A percentile compares a stretch with the other conserved stretches of the same genome.
Conservation (phyloP, 768 basidiomycete species). For the Grammothele lineata region DNA sequence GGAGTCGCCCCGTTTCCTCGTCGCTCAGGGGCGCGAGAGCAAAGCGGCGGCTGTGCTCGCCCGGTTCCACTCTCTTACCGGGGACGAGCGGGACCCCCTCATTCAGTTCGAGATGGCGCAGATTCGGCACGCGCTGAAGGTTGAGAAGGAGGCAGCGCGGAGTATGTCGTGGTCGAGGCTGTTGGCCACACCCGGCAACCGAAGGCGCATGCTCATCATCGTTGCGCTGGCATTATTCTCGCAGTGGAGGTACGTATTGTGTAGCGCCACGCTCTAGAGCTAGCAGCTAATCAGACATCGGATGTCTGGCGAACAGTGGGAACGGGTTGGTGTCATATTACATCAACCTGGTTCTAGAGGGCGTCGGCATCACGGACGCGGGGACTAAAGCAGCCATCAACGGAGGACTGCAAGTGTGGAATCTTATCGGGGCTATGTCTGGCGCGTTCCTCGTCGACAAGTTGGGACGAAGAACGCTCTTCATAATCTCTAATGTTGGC, state of each 20-base stretch:
- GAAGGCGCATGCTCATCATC: conserved; percentile 47
- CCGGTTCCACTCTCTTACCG: conserved; percentile 67
- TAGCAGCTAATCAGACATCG: not conserved
- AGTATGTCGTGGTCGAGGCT: conserved; percentile 44
- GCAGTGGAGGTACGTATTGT: conserved; percentile 34
- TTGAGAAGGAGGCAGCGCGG: conserved; percentile 53
- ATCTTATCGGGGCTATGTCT: conserved; percentile 52
- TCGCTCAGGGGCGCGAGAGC: conserved; percentile 52
- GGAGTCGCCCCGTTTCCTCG: conserved; percentile 64
- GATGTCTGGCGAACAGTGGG: too few relatives aligned
- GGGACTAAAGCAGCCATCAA: conserved; percentile 59
- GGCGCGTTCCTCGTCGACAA: conserved; percentile 65
- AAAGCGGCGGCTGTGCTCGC: conserved; percentile 58
- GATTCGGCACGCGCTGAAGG: conserved; percentile 61
- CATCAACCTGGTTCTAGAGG: conserved; percentile 62
- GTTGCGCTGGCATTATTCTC: conserved; percentile 52
- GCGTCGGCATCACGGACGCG: conserved; percentile 53
- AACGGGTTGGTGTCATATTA: conserved; percentile 74
- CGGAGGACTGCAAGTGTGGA: conserved; percentile 61
- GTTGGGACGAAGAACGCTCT: conserved; percentile 64
- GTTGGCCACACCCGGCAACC: conserved; percentile 44
- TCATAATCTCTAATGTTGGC: conserved; percentile 59
- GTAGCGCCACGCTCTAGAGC: not conserved
- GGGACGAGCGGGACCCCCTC: conserved; percentile 56
- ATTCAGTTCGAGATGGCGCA: conserved; percentile 51